Percentiles rank a stretch among this genome's conserved stretches.
phyloP scores from a whole-genome alignment of 2,329 filamentous ascomycete species.

The Beauveria caledonica region DNA sequence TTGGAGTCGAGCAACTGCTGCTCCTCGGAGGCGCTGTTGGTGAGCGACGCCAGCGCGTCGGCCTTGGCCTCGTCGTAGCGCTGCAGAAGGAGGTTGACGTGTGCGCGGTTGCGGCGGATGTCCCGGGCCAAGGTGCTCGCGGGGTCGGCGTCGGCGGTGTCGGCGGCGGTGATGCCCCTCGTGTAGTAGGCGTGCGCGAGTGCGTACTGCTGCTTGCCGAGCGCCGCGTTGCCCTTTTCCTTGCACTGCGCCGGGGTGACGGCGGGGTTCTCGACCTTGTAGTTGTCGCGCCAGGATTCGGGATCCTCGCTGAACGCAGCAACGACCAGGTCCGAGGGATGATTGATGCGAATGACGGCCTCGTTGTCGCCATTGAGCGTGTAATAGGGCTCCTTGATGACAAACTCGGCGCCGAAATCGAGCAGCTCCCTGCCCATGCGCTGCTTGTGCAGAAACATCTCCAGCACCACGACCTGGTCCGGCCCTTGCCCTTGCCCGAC shows the following conservation, averaged over 20 bases:
- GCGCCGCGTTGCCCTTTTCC: slow-evolving; percentile 22
- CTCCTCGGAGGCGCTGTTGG: slow-evolving; percentile 4
- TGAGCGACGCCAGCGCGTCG: slow-evolving; percentile 25
- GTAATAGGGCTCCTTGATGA: slow-evolving; percentile 44
- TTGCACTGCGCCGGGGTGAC: slow-evolving; percentile 18
- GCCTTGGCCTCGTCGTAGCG: slow-evolving; percentile 23
- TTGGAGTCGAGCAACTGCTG: slow-evolving; percentile 21
- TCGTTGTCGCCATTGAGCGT: slow-evolving; percentile 32
- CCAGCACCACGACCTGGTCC: slow-evolving; percentile 21
- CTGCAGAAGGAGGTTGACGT: slow-evolving; percentile 24
- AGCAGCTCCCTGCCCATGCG: slow-evolving; percentile 24
- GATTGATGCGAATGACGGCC: slow-evolving; percentile 30
- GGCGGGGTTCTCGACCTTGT: background rate
- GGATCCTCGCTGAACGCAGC: slow-evolving; percentile 9
- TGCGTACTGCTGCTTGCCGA: slow-evolving; percentile 16
- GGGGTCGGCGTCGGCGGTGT: background rate
- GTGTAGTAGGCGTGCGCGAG: slow-evolving; percentile 21
- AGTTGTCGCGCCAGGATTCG: slow-evolving; percentile 15
- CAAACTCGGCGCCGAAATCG: slow-evolving; percentile 25
- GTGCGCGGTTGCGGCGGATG: slow-evolving; percentile 23
- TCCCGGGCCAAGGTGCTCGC: slow-evolving; percentile 20
- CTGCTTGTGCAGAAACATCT: slow-evolving; percentile 27
- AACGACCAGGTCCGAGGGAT: slow-evolving; percentile 24
- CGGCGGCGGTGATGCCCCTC: slow-evolving; percentile 17
- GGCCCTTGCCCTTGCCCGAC: too few relatives aligned